A percentile compares a stretch with the other conserved stretches of the same genome.
Evolutionary conservation across 2,329 filamentous ascomycete species (phyloP).

Genomic region (Seiridium unicorne): DNA sequence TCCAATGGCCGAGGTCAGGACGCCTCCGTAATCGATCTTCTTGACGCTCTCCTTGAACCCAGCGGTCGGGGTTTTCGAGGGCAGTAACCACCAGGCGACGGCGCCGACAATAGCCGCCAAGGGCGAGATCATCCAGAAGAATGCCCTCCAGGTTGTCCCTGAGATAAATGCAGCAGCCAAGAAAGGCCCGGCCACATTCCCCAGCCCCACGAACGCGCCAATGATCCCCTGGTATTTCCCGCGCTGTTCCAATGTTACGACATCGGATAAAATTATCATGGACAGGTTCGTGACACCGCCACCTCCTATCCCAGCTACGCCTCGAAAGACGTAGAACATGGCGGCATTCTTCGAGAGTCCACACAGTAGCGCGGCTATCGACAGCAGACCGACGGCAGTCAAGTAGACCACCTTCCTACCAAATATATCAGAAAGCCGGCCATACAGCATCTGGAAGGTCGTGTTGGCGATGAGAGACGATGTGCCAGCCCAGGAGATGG

Average conservation of each 20-base stretch:
- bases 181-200: constrained; percentile 45
- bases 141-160: constrained; percentile 29
- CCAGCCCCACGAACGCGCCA: constrained; percentile 39
- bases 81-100: constrained; percentile 45
- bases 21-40: constrained; percentile 59
- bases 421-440: constrained; percentile 63
- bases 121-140: constrained; percentile 49
- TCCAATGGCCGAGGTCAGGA: constrained; percentile 51
- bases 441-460: constrained; percentile 70
- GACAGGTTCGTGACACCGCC: constrained; percentile 32
- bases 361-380: constrained; percentile 27
- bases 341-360: constrained; percentile 28
- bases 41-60: constrained; percentile 44
- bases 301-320: constrained; percentile 31
- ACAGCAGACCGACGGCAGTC: constrained; percentile 25
- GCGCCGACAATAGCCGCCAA: constrained; percentile 43
- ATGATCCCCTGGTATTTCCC: constrained; percentile 40
- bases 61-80: constrained; percentile 48
- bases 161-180: constrained; percentile 41
- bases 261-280: constrained; percentile 37
- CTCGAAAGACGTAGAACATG: constrained; percentile 33
- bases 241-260: constrained; percentile 31
- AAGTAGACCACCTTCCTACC: constrained; percentile 32
- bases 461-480: constrained; percentile 46
- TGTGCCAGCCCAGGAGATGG: constrained; percentile 34